Percentiles rank a stretch among this genome's conserved stretches.
These are phyloP conservation scores for Saturnispora ahearnii DNA, from an alignment of 805 yeast genomes.

Conservation along the genomic window DNA sequence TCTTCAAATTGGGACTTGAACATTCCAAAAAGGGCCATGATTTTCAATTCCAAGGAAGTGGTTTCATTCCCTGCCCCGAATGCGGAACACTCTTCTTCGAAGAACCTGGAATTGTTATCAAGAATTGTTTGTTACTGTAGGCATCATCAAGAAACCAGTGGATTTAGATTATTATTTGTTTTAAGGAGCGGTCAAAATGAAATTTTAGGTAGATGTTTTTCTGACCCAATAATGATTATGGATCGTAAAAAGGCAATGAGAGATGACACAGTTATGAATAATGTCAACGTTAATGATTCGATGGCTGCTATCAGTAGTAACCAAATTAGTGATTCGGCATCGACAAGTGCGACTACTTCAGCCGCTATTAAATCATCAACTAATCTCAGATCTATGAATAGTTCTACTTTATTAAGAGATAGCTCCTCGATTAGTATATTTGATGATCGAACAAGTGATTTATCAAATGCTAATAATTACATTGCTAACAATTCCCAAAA, in stretches of 20 bases:
- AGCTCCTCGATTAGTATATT: not conserved
- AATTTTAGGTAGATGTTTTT: conserved; percentile 61
- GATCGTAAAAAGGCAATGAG: conserved; percentile 73
- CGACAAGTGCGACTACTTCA: conserved; percentile 4
- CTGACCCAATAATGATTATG: conserved; percentile 81
- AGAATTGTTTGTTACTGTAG: conserved; percentile 93
- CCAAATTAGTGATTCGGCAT: conserved; percentile 2
- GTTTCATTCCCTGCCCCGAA: conserved; percentile 60
- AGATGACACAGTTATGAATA: conserved; percentile 7
- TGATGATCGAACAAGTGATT: conserved; percentile 2
- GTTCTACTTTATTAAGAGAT: not conserved
- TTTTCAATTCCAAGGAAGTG: conserved; percentile 86
- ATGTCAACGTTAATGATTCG: not conserved
- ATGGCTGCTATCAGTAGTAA: not conserved
- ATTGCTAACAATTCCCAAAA: conserved; percentile 6
- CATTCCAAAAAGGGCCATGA: conserved; percentile 70
- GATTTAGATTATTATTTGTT: conserved; percentile 67
- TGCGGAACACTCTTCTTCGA: conserved; percentile 22
- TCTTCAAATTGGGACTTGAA: conserved; percentile 70
- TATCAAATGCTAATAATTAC: conserved; percentile 3
- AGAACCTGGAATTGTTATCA: conserved; percentile 44
- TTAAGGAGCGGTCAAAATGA: conserved; percentile 52
- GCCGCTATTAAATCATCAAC: conserved; percentile 4
- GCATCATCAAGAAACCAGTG: conserved; percentile 84
- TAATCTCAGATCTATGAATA: not conserved